These are phyloP conservation scores for Cicer yamashitae DNA, from an alignment of 306 rosid species.

Conservation along the genomic window DNA sequence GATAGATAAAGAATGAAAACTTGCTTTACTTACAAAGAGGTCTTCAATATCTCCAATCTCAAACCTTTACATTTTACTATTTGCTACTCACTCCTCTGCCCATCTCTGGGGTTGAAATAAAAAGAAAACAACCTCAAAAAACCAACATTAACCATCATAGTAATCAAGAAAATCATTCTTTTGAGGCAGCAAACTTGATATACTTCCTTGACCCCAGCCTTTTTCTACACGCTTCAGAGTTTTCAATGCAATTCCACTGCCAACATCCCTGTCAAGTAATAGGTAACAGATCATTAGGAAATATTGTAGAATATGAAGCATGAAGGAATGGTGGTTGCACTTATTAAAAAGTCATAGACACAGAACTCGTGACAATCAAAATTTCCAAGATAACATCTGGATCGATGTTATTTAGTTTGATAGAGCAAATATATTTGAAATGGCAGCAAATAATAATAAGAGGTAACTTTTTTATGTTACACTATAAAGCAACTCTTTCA, in stretches of 20 bases:
- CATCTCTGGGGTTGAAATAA: conserved; percentile 3
- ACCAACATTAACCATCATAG: conserved; percentile 48
- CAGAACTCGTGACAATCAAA: conserved; percentile 25
- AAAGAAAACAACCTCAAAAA: conserved; percentile 23
- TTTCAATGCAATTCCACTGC: conserved; percentile 71
- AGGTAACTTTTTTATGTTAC: neutral
- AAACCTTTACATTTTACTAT: neutral
- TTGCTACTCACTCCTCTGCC: too few species aligned
- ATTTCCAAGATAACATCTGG: conserved; percentile 26
- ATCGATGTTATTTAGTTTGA: conserved; percentile 39
- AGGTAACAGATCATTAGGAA: conserved; percentile 38
- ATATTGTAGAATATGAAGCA: conserved; percentile 30
- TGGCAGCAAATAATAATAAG: conserved; percentile 3
- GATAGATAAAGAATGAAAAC: conserved; percentile 18
- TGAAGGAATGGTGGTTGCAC: conserved; percentile 3
- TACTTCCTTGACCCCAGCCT: conserved; percentile 84
- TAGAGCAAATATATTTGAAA: conserved; percentile 33
- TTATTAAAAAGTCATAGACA: conserved; percentile 25
- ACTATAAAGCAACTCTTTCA: conserved; percentile 36
- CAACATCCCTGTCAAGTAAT: conserved; percentile 69
- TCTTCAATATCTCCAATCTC: conserved; percentile 37
- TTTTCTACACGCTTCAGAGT: conserved; percentile 74
- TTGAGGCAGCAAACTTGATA: conserved; percentile 61
- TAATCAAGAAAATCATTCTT: conserved; percentile 55
- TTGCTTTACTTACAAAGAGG: conserved; percentile 31